A percentile compares a stretch with the other conserved stretches of the same genome.
These are phyloP conservation scores for Prunus kanzakura DNA, from an alignment of 306 rosid genomes.

Conservation along the genomic window DNA sequence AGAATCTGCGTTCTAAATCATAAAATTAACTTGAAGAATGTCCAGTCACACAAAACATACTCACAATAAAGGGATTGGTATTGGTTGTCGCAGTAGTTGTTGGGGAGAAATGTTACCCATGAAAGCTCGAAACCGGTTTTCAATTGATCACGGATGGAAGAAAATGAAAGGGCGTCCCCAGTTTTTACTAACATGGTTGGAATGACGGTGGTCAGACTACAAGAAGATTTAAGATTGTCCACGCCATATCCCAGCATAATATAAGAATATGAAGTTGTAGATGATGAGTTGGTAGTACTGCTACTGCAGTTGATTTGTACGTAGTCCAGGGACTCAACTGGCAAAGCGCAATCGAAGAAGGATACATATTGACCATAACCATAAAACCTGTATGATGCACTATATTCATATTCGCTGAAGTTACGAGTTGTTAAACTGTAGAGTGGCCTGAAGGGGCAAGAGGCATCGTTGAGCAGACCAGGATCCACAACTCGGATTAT, in stretches of 20 bases:
- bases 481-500: slow-evolving; percentile 25
- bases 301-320: not conserved
- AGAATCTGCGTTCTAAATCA: not conserved
- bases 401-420: not conserved
- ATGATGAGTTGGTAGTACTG: not conserved
- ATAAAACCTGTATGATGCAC: not conserved
- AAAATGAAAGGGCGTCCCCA: not conserved
- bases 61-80: not conserved
- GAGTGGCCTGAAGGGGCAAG: slow-evolving; percentile 12
- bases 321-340: not conserved
- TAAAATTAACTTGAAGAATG: not conserved
- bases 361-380: not conserved
- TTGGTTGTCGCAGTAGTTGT: not conserved
- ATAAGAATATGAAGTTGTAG: not conserved
- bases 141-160: not conserved
- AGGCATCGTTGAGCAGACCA: not conserved
- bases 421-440: not conserved
- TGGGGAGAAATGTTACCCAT: accelerated
- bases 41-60: not conserved
- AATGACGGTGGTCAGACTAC: not conserved
- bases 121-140: not conserved
- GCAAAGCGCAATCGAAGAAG: not conserved
- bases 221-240: not conserved
- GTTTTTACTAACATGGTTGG: accelerated
- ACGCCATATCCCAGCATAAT: not conserved